Evolutionary conservation across 2,329 filamentous ascomycete genomes (phyloP).

Genomic region (Sordariomycetes sp.): DNA sequence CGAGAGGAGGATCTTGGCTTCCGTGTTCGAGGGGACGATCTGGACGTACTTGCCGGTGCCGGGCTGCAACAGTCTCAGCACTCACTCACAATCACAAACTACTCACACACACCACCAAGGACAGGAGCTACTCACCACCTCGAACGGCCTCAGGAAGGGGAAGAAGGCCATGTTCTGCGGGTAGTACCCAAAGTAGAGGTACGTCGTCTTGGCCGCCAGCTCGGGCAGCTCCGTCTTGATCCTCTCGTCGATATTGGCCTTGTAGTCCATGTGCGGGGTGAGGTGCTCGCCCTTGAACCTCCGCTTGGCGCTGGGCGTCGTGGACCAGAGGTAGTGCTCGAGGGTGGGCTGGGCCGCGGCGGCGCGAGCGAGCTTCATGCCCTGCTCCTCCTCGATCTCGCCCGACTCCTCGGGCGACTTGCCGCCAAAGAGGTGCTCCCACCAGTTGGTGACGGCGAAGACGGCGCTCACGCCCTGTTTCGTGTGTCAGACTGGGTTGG

Average conservation of each 20-base stretch:
- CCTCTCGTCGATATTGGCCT: constrained; percentile 22
- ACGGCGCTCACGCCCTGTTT: constrained; percentile 28
- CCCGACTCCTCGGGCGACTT: constrained; percentile 15
- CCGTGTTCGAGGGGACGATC: constrained; percentile 8
- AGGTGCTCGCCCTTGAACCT: constrained; percentile 17
- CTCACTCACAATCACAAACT: no score
- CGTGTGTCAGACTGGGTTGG: neutral
- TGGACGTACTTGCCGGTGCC: constrained; percentile 8
- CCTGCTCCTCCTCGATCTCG: constrained; percentile 22
- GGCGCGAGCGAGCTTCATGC: constrained; percentile 25
- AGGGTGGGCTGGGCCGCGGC: constrained; percentile 20
- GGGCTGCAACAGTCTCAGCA: neutral
- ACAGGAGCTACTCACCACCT: neutral
- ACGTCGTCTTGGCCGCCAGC: constrained; percentile 23
- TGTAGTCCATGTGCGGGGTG: constrained; percentile 27
- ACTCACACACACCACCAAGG: no score
- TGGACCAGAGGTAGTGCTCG: constrained; percentile 31
- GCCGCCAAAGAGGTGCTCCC: constrained; percentile 29
- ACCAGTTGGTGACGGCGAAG: constrained; percentile 43
- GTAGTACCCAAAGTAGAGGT: constrained; percentile 22
- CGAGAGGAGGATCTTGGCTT: constrained; percentile 11
- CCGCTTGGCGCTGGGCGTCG: constrained; percentile 20
- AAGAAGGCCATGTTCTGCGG: constrained; percentile 15
- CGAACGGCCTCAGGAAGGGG: neutral
- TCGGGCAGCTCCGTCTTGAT: constrained; percentile 18